Evolutionary conservation across 2,329 filamentous ascomycete species (phyloP), one percentile per base, ranked within the genome.

Genomic region (Aspergillus tubingensis): DNA sequence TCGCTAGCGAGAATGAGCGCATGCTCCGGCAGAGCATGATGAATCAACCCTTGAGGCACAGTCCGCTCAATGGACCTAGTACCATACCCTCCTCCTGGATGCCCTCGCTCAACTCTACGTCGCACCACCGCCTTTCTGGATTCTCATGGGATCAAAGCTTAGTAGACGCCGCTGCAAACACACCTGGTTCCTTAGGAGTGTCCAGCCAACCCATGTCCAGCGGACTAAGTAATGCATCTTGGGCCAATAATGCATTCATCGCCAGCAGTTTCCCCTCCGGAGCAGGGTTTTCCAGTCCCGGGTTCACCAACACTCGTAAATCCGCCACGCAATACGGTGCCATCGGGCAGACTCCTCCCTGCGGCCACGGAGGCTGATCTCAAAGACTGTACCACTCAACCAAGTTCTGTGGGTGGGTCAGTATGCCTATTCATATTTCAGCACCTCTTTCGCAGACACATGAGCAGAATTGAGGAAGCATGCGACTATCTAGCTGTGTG

Each of bases 341-440:
- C 48, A 79, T 82, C 58, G 76, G 76, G 5, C 77, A 80, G 59
- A 82, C 79, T 32, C 80, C 81, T 21, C 79, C 79, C 23, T 80
- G 78, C 64, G 79, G 79, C 27, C 81, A 84, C 66, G 77, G 77
- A 41, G 79, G 80, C 55, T 81, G 77, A 80, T 69, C 44, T 19
- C 21, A 36, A 30, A 50, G n/a, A 8, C 10, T 10, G 2, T n/a
- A 13, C 15, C 13, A 17, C 41, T 21, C 41, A 32, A 30, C 17
- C 47, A 32, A n/a, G 25, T 50, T 50, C 25, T 13, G 11, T 30
- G 47, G 10, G 23, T 25, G n/a, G 25, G 47, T 17, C n/a, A 30
- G 47, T 50, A 27, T 30, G 47, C 27, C 25, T 50, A 50, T 27
- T 30, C 25, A 13, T 50, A 23, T 50, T 23, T 50, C 47, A 8